Evolutionary conservation across 768 basidiomycete species (phyloP), one percentile per base, ranked within the genome.

Genomic region (Pisolithus albus): DNA sequence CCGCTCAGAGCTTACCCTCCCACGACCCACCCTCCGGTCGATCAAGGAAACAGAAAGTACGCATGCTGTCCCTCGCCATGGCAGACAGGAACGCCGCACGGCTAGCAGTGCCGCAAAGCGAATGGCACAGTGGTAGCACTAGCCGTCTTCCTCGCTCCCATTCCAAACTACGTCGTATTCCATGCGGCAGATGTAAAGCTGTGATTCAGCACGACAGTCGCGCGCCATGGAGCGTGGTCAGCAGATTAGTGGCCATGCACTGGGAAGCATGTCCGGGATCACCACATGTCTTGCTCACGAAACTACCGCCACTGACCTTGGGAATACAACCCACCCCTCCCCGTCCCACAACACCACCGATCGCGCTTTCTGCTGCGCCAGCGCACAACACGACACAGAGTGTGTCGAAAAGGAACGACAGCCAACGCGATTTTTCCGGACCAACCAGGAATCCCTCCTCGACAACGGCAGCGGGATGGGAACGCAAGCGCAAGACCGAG

Each of bases 401-500:
- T 40, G 32, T 28, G 43, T 19, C 55, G 16, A 37, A 36, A 28
- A 26, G 19, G 1, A 39, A 15, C 41, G 44, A 34, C 30, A n/a
- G 26, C n/a, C 24, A 28, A 26, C 43, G 43, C 39, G 58, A 52
- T 11, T 44, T 46, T 11, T n/a, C 36, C 11, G 37, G 13, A 16
- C 30, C 43, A 19, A 11, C 11, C 6, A 56, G n/a, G 44, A 51
- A 13, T 24, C 46, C 44, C 38, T 57, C 43, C 43, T 45, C 43
- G n/a, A 16, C 61, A 54, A 46, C 54, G 37, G 39, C 56, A 26
- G 15, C 51, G 3, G 65, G 56, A 4, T 67, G 57, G 11, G 63
- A 59, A 39, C 53, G 64, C 52, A 69, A 67, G 46, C 56, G 66
- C 24, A 63, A 55, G 54, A 67, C 55, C 0, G 44, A 69, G 9